These are phyloP conservation scores for Immersiporthe knoxdaviesiana DNA, from an alignment of 2,329 filamentous ascomycete species.

Conservation along the genomic window DNA sequence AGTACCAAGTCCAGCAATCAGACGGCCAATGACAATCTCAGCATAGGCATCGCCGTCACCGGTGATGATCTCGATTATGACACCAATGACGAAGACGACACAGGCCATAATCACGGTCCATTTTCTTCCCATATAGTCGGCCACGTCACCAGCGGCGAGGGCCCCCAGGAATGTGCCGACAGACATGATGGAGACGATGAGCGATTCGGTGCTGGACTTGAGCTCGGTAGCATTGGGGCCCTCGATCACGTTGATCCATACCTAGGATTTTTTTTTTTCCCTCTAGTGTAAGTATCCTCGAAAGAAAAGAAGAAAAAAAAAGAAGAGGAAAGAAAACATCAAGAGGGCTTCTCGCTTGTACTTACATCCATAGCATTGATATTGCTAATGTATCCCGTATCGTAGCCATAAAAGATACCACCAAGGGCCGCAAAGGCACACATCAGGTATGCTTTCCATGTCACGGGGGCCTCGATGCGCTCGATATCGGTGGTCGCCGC, in stretches of 20 bases:
- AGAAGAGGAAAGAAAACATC: not conserved
- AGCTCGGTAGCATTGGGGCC: slow-evolving; percentile 35
- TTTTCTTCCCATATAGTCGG: slow-evolving; percentile 66
- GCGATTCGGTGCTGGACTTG: slow-evolving; percentile 36
- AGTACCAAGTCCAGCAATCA: slow-evolving; percentile 67
- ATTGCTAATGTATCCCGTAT: slow-evolving; percentile 60
- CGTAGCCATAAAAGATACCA: slow-evolving; percentile 64
- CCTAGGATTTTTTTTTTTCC: slow-evolving; percentile 27
- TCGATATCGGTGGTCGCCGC: slow-evolving; percentile 55
- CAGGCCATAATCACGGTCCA: slow-evolving; percentile 64
- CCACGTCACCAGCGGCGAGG: slow-evolving; percentile 65
- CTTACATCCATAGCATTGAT: slow-evolving; percentile 34
- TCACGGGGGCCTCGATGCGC: slow-evolving; percentile 69
- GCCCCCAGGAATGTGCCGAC: slow-evolving; percentile 67
- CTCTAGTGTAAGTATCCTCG: not conserved
- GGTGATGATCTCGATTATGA: slow-evolving; percentile 65
- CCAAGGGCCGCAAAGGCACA: slow-evolving; percentile 64
- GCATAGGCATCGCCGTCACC: slow-evolving; percentile 35
- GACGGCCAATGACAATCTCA: slow-evolving; percentile 66
- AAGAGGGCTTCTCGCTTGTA: not conserved
- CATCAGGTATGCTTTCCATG: slow-evolving; percentile 63
- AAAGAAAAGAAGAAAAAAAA: not conserved
- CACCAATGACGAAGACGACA: slow-evolving; percentile 60
- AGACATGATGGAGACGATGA: slow-evolving; percentile 70
- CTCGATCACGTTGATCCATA: slow-evolving; percentile 42